phyloP scores from a whole-genome alignment of 129 eudicot species.

The Lonicera japonica region DNA sequence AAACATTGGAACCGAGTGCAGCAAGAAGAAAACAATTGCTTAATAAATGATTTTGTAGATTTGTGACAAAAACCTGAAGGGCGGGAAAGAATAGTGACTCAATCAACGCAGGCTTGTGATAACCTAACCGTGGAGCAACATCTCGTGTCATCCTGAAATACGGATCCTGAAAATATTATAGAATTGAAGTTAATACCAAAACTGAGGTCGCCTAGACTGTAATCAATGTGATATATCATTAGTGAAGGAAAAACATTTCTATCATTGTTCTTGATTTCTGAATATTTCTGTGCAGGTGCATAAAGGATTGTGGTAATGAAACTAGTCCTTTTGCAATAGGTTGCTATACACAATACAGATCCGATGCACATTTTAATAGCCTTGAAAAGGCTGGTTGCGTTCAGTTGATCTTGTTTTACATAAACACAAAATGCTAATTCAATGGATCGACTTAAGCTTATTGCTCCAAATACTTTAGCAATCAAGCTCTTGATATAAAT shows the following conservation, averaged over 20 bases:
- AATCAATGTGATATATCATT: neutral
- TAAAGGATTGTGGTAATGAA: too few relatives aligned
- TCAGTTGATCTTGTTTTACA: too few relatives aligned
- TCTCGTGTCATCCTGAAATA: conserved; percentile 96
- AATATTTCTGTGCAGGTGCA: too few relatives aligned
- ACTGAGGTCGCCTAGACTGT: neutral
- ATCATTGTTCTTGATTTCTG: too few relatives aligned
- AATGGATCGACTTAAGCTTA: neutral
- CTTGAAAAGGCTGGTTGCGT: too few relatives aligned
- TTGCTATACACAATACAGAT: too few relatives aligned
- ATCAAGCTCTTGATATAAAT: neutral
- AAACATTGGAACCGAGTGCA: conserved; percentile 2
- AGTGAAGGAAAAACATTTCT: neutral
- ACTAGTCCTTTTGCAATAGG: too few relatives aligned
- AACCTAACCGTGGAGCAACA: conserved; percentile 98
- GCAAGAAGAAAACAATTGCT: neutral
- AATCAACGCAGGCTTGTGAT: conserved; percentile 84
- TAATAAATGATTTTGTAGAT: neutral
- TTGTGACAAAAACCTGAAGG: conserved; percentile 60
- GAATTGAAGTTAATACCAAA: neutral
- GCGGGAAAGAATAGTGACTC: conserved; percentile 93
- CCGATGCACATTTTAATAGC: too few relatives aligned
- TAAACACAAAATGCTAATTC: too few relatives aligned
- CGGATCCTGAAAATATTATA: conserved; percentile 63
- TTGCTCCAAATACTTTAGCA: neutral